phyloP scores from a whole-genome alignment of 2,329 filamentous ascomycete genomes.

The Xylaria polymorpha region DNA sequence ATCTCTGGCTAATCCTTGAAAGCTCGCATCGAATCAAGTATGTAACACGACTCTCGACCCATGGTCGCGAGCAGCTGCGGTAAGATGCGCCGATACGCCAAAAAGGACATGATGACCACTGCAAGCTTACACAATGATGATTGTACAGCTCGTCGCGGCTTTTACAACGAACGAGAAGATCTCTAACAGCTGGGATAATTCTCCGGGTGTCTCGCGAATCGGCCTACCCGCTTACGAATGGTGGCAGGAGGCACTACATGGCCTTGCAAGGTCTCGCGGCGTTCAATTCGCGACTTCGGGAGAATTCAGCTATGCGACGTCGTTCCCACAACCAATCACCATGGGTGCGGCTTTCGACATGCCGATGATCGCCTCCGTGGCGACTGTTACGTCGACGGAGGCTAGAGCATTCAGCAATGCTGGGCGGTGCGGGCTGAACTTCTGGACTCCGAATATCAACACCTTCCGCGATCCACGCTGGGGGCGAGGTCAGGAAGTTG shows the following conservation, averaged over 20 bases:
- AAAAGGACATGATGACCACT: neutral
- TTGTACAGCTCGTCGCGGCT: conserved; percentile 59
- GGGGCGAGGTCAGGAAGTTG: conserved; percentile 71
- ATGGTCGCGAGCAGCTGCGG: conserved; percentile 46
- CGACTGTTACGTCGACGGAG: conserved; percentile 66
- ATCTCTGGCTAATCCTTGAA: conserved; percentile 4
- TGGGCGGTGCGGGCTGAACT: conserved; percentile 66
- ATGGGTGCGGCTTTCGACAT: conserved; percentile 74
- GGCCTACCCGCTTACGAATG: conserved; percentile 68
- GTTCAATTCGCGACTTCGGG: conserved; percentile 63
- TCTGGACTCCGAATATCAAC: conserved; percentile 76
- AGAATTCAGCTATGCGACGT: conserved; percentile 69
- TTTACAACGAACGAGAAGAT: conserved; percentile 67
- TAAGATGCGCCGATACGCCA: conserved; percentile 35
- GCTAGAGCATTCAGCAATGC: conserved; percentile 73
- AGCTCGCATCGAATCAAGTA: conserved; percentile 48
- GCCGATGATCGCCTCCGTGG: conserved; percentile 67
- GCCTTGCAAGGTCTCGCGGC: conserved; percentile 63
- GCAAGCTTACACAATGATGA: conserved; percentile 49
- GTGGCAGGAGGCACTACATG: conserved; percentile 70
- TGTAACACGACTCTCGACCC: conserved; percentile 46
- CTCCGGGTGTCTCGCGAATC: conserved; percentile 62
- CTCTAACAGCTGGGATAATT: conserved; percentile 55
- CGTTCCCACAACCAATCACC: conserved; percentile 72
- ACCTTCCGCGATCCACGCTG: conserved; percentile 72